Base-by-base conservation (phyloP, 2,329 filamentous ascomycete genomes). In the Fusarium sp. region DNA sequence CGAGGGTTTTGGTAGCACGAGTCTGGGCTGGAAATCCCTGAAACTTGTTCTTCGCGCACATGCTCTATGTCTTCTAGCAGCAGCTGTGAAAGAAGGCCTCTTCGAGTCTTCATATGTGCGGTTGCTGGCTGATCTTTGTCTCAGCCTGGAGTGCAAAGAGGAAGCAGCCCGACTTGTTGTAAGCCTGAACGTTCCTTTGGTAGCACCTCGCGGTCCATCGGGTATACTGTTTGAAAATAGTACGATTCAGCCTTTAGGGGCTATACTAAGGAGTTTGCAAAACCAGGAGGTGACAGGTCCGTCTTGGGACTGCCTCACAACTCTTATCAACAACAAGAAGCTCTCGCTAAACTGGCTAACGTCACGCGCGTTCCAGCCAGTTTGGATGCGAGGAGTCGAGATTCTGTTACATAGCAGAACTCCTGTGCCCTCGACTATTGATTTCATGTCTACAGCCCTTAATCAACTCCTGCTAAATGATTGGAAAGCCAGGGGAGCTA, bases 41-140 rank as follows among this genome's bases (percentile, higher is more conserved):
- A 75, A 74, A 47, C 60, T 77, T 30, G 73, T 79, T 17, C 67
- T 79, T 26, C 75, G 76, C 28, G 73, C 74, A 19, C 79, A 80
- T 48, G 72, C 72, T 10, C 66, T 78, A 11, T 66, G 62, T 9
- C 53, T 78, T 6, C 44, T 80, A 22, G 65, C 71, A 7, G 63
- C 72, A 24, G 75, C 77, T n/a, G 68, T 77, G 7, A 47, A 60
- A 8, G 74, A 79, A 32, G 77, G 74, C 1, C 58, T 79, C 6
- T 72, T 80, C 26, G 71, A 75, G 33, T 57, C 74, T 33, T 43
- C 61, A 8, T 77, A 73, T 47, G 70, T 74, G 26, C 68, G 66
- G 9, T 44, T 77, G 6, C 62, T 80, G 13, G 66, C 74, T 14
- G 69, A 74, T 40, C 67, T 79, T 17, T 80, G 75, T 56, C 33